phyloP scores from a whole-genome alignment of 805 yeast species.

The Yamadazyma endophytica region DNA sequence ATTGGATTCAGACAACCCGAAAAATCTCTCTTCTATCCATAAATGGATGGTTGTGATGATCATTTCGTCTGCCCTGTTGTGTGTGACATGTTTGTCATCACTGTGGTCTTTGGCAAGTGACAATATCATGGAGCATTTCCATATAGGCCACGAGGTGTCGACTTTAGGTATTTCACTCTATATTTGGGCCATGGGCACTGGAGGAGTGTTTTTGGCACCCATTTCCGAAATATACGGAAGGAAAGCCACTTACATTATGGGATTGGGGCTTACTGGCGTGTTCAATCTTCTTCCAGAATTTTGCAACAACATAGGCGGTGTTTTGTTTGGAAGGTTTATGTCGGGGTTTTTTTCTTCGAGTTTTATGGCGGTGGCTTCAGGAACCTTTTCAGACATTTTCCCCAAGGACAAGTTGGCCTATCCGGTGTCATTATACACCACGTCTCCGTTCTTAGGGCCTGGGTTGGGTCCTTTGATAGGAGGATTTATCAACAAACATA shows the following conservation, averaged over 20 bases:
- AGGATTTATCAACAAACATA: conserved; percentile 19
- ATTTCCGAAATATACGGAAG: conserved; percentile 65
- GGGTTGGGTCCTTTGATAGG: conserved; percentile 25
- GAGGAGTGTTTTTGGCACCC: conserved; percentile 45
- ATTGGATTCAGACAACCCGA: too few relatives aligned
- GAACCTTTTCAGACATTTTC: conserved; percentile 26
- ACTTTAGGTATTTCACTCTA: conserved; percentile 24
- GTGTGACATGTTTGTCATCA: conserved; percentile 25
- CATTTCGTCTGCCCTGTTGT: conserved; percentile 19
- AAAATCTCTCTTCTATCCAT: too few relatives aligned
- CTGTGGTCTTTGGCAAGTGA: conserved; percentile 24
- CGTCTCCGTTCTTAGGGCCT: conserved; percentile 27
- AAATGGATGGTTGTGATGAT: conserved; percentile 23
- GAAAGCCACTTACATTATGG: conserved; percentile 40
- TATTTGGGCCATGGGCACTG: conserved; percentile 24
- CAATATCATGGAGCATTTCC: conserved; percentile 18
- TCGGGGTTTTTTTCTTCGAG: conserved; percentile 25
- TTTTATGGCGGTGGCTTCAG: conserved; percentile 27
- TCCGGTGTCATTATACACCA: conserved; percentile 23
- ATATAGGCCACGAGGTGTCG: conserved; percentile 20
- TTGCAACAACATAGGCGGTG: conserved; percentile 19
- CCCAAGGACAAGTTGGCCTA: conserved; percentile 16
- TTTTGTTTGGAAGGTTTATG: conserved; percentile 22
- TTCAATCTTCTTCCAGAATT: conserved; percentile 24
- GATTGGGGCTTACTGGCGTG: conserved; percentile 15